phyloP scores from a whole-genome alignment of 2,329 filamentous ascomycete species.

The Huntiella omanensis region DNA sequence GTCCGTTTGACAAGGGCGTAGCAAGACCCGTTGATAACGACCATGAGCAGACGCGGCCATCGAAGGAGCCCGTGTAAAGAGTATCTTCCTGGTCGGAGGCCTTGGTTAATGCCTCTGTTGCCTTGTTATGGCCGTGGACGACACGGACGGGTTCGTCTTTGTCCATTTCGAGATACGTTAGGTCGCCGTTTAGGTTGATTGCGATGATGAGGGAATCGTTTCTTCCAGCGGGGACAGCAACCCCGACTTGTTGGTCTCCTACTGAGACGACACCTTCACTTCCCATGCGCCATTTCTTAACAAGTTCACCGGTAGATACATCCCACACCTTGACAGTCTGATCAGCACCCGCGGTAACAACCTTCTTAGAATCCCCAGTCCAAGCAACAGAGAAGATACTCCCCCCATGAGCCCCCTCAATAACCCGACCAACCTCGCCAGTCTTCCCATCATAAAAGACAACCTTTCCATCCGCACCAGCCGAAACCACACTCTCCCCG shows the following conservation, averaged over 20 bases:
- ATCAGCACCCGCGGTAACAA: conserved; percentile 85
- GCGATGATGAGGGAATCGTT: conserved; percentile 79
- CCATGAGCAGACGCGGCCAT: conserved; percentile 76
- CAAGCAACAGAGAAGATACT: conserved; percentile 87
- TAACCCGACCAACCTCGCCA: conserved; percentile 58
- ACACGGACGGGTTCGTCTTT: conserved; percentile 48
- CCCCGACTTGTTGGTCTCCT: conserved; percentile 78
- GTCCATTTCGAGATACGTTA: conserved; percentile 70
- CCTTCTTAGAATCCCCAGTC: conserved; percentile 66
- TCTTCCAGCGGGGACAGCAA: conserved; percentile 70
- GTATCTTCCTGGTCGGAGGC: conserved; percentile 25
- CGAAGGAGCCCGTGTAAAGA: conserved; percentile 72
- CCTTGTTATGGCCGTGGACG: conserved; percentile 79
- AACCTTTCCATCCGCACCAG: conserved; percentile 81
- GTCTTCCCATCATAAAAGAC: conserved; percentile 95
- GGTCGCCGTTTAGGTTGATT: conserved; percentile 68
- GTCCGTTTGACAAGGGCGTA: too few species aligned
- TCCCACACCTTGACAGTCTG: conserved; percentile 95
- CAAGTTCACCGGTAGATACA: conserved; percentile 53
- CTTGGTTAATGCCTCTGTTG: conserved; percentile 52
- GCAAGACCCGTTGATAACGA: conserved; percentile 52
- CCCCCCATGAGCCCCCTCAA: conserved; percentile 71
- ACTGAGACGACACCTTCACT: conserved; percentile 53
- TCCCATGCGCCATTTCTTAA: conserved; percentile 73
- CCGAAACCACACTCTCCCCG: conserved; percentile 62